A percentile compares a stretch with the other conserved stretches of the same genome.
phyloP scores from a whole-genome alignment of 805 yeast species.

The Yamadazyma laniorum region DNA sequence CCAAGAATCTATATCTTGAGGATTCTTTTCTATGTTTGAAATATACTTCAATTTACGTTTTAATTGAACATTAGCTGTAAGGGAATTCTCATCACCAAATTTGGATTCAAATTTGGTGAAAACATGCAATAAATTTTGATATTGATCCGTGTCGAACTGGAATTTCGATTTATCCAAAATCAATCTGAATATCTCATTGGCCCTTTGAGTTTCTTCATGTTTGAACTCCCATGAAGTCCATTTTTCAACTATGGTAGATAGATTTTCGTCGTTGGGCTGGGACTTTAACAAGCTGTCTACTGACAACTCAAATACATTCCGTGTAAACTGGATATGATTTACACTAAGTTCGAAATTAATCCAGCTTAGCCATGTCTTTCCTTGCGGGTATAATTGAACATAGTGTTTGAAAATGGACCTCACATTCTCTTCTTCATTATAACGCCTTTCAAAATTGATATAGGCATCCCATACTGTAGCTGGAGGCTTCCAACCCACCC shows the following conservation, averaged over 20 bases:
- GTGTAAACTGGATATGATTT: constrained; percentile 43
- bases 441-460: constrained; percentile 68
- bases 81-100: constrained; percentile 60
- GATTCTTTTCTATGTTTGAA: constrained; percentile 40
- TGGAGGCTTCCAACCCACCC: constrained; percentile 79
- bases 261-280: constrained; percentile 16
- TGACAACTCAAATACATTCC: constrained; percentile 67
- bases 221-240: constrained; percentile 76
- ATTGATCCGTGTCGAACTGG: constrained; percentile 27
- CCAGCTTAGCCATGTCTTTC: constrained; percentile 75
- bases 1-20: constrained; percentile 75
- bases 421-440: constrained; percentile 53
- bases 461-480: constrained; percentile 71
- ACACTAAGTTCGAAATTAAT: constrained; percentile 53
- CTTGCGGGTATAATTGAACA: constrained; percentile 30
- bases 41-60: constrained; percentile 61
- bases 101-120: constrained; percentile 63
- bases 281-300: constrained; percentile 48
- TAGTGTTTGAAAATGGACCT: constrained; percentile 58
- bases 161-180: constrained; percentile 38
- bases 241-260: constrained; percentile 39
- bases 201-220: constrained; percentile 60
- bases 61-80: constrained; percentile 37
- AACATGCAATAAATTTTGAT: constrained; percentile 32
- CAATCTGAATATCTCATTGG: constrained; percentile 53